Evolutionary conservation across 257 asterid genomes (phyloP), one percentile per base, ranked within the genome.

Genomic region (Asclepias syriaca): DNA sequence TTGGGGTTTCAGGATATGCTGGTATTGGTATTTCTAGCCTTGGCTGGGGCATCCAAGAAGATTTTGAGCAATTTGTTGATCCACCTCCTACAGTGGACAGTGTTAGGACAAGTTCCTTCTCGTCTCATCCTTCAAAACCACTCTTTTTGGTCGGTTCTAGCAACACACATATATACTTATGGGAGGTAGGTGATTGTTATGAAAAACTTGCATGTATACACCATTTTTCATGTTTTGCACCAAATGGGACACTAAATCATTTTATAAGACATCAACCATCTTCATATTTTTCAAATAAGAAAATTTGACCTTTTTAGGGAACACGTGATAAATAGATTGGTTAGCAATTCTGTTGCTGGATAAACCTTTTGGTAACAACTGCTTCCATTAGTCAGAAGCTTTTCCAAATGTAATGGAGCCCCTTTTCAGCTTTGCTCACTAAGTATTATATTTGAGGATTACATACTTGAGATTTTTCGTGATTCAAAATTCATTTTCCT

Each of bases 71-170:
- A 82, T 88, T 79, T 77, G 78, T 84, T 48, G 97, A 91, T 79
- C 99, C 93, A 65, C 96, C 90, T 68, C 98, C 97, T 70, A 91
- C 96, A 10, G 78, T 81, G 71, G 90, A 89, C 66, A 91, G 83
- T 84, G 89, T 94, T 69, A 85, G 81, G 83, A 81, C 96, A 40
- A 88, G 87, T 74, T 89, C 92, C 76, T 91, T 94, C 74, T 86
- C 96, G 40, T 69, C 88, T 76, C 98, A 94, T 82, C 99, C 99
- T 61, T 94, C 96, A 73, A 87, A 91, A 82, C 92, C 98, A 70
- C 85, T 91, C 77, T 94, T 94, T 83, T 85, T 94, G 89, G 99
- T 91, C 73, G 99, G 99, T 73, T 94, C 98, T 54, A 83, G 92
- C 86, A 91, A 91, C 73, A 89, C 98, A 39, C 98, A 90, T 78